phyloP scores from a whole-genome alignment of 139 green algal genomes.

The Trebouxia sp. region DNA sequence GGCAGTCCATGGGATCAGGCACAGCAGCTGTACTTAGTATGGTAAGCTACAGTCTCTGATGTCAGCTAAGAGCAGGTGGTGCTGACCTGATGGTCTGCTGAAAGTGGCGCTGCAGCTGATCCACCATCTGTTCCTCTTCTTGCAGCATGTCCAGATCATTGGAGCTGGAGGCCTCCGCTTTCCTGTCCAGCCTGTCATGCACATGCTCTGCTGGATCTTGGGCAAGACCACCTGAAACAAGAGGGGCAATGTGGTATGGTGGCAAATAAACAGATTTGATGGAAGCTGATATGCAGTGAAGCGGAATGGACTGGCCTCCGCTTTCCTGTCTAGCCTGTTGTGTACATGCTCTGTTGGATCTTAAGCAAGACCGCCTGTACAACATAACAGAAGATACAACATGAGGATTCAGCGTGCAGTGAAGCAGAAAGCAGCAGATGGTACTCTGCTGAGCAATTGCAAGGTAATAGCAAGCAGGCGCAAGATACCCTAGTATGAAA shows the following conservation, averaged over 20 bases:
- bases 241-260: not conserved
- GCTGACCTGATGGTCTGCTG: not conserved
- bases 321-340: not conserved
- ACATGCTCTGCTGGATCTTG: not conserved
- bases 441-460: too few species aligned
- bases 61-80: not conserved
- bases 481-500: too few species aligned
- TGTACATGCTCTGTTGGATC: too few species aligned
- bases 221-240: not conserved
- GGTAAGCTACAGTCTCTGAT: not conserved
- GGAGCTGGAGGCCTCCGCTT: constrained; percentile 5
- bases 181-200: not conserved
- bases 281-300: too few species aligned
- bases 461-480: too few species aligned
- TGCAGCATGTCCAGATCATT: not conserved
- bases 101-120: constrained; percentile 34
- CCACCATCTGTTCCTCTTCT: not conserved
- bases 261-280: not conserved
- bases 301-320: too few species aligned
- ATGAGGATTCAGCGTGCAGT: too few species aligned
- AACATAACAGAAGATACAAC: too few species aligned
- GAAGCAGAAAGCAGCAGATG: too few species aligned
- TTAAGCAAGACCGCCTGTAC: too few species aligned
- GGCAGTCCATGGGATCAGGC: not conserved
- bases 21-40: not conserved